Evolutionary conservation across 192 early-diverging fungal species (phyloP).

Genomic region (Phlyctochytrium arcticum): DNA sequence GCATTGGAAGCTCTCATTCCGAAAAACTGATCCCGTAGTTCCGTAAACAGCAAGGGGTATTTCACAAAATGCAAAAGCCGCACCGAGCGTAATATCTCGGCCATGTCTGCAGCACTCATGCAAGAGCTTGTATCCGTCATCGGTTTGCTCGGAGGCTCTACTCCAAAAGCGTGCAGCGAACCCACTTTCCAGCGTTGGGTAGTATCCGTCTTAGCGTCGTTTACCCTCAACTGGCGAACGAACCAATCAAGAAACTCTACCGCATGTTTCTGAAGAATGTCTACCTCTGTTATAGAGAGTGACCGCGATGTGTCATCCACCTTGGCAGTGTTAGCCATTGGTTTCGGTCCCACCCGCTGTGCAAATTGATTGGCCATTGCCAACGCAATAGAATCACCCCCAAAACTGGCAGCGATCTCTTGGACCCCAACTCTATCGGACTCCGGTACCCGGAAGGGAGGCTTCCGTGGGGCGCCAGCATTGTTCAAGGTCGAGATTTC

Average conservation of each 20-base stretch:
- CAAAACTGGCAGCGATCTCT: conserved; percentile 2
- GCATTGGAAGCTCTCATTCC: background rate
- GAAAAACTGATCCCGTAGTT: conserved; percentile 23
- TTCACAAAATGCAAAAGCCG: conserved; percentile 38
- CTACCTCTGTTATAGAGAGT: conserved; percentile 19
- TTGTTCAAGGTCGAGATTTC: conserved; percentile 10
- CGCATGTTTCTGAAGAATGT: conserved; percentile 38
- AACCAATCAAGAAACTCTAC: conserved; percentile 47
- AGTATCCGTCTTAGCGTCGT: background rate
- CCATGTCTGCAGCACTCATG: conserved; percentile 32
- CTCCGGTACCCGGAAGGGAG: background rate
- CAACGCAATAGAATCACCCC: conserved; percentile 14
- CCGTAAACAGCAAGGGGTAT: conserved; percentile 49
- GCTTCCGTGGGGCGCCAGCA: background rate
- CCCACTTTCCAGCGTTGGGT: background rate
- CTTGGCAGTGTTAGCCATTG: background rate
- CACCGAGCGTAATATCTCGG: conserved; percentile 38
- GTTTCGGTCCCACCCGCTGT: background rate
- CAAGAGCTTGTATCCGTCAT: background rate
- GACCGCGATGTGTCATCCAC: background rate
- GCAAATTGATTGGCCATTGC: conserved; percentile 14
- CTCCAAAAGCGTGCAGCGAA: background rate
- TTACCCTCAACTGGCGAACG: conserved; percentile 23
- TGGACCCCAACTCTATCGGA: background rate
- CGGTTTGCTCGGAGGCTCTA: background rate